phyloP scores from a whole-genome alignment of 495 filamentous ascomycete species.

The Pseudomonodictys pantanalensis region DNA sequence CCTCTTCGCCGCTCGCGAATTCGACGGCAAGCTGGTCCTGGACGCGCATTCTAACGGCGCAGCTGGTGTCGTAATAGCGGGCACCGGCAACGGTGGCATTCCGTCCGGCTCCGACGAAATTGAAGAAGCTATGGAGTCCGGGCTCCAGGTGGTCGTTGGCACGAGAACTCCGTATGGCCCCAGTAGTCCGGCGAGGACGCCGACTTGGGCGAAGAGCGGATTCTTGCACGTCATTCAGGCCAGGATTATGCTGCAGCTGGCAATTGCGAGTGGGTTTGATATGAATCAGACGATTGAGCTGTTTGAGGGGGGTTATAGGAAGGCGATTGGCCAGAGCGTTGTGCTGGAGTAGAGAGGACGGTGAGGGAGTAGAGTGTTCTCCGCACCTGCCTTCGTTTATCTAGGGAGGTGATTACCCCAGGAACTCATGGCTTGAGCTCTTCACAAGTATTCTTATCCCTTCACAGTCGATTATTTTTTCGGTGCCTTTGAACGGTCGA shows the following conservation, averaged over 20 bases:
- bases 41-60: slow-evolving; percentile 15
- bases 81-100: slow-evolving; percentile 23
- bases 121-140: slow-evolving; percentile 2
- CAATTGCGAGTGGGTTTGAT: slow-evolving; percentile 17
- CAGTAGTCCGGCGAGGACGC: neutral
- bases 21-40: slow-evolving; percentile 20
- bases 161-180: slow-evolving; percentile 13
- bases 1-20: slow-evolving; percentile 20
- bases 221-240: slow-evolving; percentile 21
- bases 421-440: too few relatives aligned
- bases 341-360: too few relatives aligned
- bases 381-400: too few relatives aligned
- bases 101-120: slow-evolving; percentile 13
- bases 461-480: too few relatives aligned
- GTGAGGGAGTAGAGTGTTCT: too few relatives aligned
- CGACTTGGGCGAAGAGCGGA: slow-evolving; percentile 11
- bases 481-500: too few relatives aligned
- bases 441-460: too few relatives aligned
- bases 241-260: slow-evolving; percentile 22
- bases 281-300: slow-evolving; percentile 19
- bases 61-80: slow-evolving; percentile 17
- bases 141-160: slow-evolving; percentile 18
- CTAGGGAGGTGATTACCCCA: too few relatives aligned
- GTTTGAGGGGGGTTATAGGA: slow-evolving; percentile 14
- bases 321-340: slow-evolving; percentile 20